Conservation (phyloP, 352 stramenopile species). For the Phytophthora colocasiae region DNA sequence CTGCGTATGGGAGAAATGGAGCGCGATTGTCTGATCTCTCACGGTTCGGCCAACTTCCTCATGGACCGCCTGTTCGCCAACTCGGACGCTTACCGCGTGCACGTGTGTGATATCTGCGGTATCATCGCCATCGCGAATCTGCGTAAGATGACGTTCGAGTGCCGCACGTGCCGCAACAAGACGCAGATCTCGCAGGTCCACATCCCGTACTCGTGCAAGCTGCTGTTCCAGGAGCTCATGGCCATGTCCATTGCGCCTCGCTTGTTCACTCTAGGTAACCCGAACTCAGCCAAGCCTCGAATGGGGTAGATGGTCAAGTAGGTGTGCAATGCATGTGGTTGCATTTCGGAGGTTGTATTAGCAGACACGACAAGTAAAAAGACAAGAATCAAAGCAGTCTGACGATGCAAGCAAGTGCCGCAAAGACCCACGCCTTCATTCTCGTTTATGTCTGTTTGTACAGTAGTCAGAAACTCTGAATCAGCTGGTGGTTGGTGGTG, state of each 20-base stretch:
- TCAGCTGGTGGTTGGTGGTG: constrained; percentile 28
- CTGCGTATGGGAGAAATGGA: constrained; percentile 99
- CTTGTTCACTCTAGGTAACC: constrained; percentile 95
- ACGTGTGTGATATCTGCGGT: constrained; percentile 99
- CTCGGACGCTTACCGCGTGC: constrained; percentile 98
- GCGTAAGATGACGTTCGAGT: constrained; percentile 99
- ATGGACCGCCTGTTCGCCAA: constrained; percentile 99
- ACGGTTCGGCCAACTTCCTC: constrained; percentile 99
- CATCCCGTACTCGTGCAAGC: constrained; percentile 99
- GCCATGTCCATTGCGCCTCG: constrained; percentile 99
- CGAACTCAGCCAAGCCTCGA: constrained; percentile 65
- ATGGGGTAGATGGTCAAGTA: constrained; percentile 19
- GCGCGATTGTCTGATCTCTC: constrained; percentile 99
- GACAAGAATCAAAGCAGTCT: constrained; percentile 25
- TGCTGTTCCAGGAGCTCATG: constrained; percentile 99
- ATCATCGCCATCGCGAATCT: constrained; percentile 99
- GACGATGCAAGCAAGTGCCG: constrained; percentile 14
- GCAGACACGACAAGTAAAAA: constrained; percentile 15
- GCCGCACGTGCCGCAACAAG: constrained; percentile 94
- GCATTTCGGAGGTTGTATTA: constrained; percentile 27
- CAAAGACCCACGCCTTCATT: constrained; percentile 8
- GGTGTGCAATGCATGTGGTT: constrained; percentile 17
- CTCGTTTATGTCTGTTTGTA: constrained; percentile 22
- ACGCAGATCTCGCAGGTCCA: constrained; percentile 96
- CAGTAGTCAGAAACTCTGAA: constrained; percentile 4